Evolutionary conservation across 1,284 basidiomycete genomes (phyloP).

Genomic region (Cryptococcus sp.): DNA sequence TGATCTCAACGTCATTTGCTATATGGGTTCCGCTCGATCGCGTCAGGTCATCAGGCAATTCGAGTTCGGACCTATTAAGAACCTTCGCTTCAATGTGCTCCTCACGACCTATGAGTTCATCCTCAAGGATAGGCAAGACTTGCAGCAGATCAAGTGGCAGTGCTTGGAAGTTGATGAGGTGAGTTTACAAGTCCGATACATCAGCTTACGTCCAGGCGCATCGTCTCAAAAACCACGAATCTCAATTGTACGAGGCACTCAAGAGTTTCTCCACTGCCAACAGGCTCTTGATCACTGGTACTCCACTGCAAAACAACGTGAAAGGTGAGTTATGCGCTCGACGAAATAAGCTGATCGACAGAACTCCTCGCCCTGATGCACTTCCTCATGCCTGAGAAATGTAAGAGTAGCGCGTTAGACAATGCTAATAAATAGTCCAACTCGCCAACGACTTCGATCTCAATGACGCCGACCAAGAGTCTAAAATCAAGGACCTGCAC

Average conservation of each 20-base stretch:
- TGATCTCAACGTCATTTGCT: constrained; percentile 94
- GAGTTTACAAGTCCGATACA: constrained; percentile 24
- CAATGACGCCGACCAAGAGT: constrained; percentile 86
- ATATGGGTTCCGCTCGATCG: constrained; percentile 86
- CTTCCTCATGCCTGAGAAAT: constrained; percentile 98
- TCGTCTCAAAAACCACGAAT: constrained; percentile 96
- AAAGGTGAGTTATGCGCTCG: constrained; percentile 64
- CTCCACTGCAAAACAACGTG: constrained; percentile 98
- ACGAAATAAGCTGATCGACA: constrained; percentile 41
- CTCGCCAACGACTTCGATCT: constrained; percentile 94
- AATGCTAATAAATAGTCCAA: constrained; percentile 52
- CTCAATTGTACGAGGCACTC: constrained; percentile 93
- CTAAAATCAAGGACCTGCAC: constrained; percentile 93
- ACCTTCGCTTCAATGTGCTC: constrained; percentile 92
- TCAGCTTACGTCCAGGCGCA: constrained; percentile 67
- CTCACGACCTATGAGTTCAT: constrained; percentile 98
- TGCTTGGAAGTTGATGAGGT: constrained; percentile 94
- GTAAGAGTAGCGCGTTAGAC: constrained; percentile 56
- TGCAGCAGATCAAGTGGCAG: constrained; percentile 97
- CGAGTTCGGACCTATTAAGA: constrained; percentile 82
- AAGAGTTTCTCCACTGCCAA: constrained; percentile 84
- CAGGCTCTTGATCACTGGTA: constrained; percentile 96
- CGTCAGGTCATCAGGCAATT: constrained; percentile 89
- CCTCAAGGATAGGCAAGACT: constrained; percentile 83
- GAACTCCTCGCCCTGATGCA: constrained; percentile 97